These are phyloP conservation scores for Panaeolus cyanescens DNA, from an alignment of 768 basidiomycete species.

Conservation along the genomic window DNA sequence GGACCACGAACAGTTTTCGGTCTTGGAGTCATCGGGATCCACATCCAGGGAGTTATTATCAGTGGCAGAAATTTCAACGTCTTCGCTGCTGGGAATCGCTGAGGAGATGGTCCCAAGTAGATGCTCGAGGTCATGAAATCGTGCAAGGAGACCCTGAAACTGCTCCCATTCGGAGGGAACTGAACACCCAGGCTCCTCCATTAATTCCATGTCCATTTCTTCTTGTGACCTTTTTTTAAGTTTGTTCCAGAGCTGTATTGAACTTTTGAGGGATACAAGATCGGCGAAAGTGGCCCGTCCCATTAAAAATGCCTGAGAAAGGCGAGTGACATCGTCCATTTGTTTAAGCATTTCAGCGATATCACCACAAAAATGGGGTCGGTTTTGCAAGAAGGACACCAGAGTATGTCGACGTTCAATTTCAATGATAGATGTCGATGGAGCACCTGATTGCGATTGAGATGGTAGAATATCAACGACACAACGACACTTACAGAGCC, in stretches of 20 bases:
- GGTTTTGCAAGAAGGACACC: slow-evolving; percentile 66
- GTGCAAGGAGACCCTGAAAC: slow-evolving; percentile 53
- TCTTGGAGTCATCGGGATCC: slow-evolving; percentile 11
- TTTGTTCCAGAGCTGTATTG: slow-evolving; percentile 59
- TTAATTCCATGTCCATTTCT: slow-evolving; percentile 56
- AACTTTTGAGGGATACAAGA: slow-evolving; percentile 61
- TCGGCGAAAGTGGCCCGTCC: slow-evolving; percentile 69
- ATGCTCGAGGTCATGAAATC: slow-evolving; percentile 48
- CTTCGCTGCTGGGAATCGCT: slow-evolving; percentile 37
- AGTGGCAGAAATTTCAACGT: not conserved
- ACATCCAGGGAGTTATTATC: slow-evolving; percentile 8
- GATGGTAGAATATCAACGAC: slow-evolving; percentile 11
- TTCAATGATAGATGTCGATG: slow-evolving; percentile 73
- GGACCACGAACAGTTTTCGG: slow-evolving; percentile 43
- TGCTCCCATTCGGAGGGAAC: slow-evolving; percentile 51
- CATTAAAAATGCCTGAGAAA: slow-evolving; percentile 76
- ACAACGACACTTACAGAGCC: slow-evolving; percentile 64
- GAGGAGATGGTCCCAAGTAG: slow-evolving; percentile 60
- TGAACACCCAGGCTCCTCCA: slow-evolving; percentile 28
- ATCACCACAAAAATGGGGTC: slow-evolving; percentile 67
- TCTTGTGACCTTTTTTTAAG: slow-evolving; percentile 53
- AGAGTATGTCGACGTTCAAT: slow-evolving; percentile 77
- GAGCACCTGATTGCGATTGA: slow-evolving; percentile 59
- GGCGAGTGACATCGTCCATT: slow-evolving; percentile 71
- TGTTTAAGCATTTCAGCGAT: slow-evolving; percentile 54